Conservation (phyloP, 1,284 basidiomycete species). For the Cryptococcus maquisensis region DNA sequence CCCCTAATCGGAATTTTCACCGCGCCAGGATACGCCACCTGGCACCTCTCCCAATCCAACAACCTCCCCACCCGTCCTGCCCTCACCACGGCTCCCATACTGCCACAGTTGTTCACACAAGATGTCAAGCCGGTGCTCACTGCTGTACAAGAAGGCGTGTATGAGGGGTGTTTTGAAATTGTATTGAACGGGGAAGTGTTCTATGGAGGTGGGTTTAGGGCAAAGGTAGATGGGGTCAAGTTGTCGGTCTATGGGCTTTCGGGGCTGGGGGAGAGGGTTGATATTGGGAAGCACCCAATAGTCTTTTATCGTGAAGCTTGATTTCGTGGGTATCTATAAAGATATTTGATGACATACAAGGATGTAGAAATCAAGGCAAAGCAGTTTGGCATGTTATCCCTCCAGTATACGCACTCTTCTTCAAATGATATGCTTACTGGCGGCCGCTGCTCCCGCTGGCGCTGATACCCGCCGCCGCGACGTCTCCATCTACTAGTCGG, state of each 20-base stretch:
- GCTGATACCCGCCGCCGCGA: too few relatives aligned
- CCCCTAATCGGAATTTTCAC: not conserved
- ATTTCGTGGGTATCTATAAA: too few relatives aligned
- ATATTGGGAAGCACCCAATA: not conserved
- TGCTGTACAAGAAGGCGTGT: not conserved
- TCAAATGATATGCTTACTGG: too few relatives aligned
- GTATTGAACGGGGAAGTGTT: not conserved
- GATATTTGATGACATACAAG: too few relatives aligned
- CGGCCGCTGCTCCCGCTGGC: too few relatives aligned
- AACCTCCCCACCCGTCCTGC: not conserved
- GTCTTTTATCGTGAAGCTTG: not conserved
- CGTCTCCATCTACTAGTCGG: too few relatives aligned
- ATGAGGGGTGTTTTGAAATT: not conserved
- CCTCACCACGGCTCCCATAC: not conserved
- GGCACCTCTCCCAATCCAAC: not conserved
- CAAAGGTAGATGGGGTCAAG: not conserved
- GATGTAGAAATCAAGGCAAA: too few relatives aligned
- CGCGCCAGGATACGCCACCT: not conserved
- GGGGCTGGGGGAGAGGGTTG: not conserved
- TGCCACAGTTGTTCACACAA: not conserved
- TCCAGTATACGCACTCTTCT: too few relatives aligned
- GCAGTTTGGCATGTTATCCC: too few relatives aligned
- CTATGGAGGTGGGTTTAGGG: not conserved
- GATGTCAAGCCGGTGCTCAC: not conserved
- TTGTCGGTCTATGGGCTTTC: not conserved